Percentiles rank a stretch among this genome's conserved stretches.
phyloP scores from a whole-genome alignment of 1,139 yeast species.

The Zygosaccharomyces pseudobailii region DNA sequence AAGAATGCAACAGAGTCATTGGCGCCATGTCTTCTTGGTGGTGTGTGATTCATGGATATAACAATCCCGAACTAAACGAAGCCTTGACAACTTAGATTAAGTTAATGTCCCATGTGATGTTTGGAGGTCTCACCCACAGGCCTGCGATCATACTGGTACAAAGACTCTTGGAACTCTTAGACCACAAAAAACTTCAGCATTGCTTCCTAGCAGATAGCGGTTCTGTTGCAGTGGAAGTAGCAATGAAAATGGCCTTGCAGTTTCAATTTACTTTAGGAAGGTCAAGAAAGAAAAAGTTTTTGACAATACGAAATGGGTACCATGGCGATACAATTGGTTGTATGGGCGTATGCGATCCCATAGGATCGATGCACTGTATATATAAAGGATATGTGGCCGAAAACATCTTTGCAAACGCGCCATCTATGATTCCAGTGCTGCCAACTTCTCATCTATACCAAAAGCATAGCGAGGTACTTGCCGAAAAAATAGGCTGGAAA shows the following conservation, averaged over 20 bases:
- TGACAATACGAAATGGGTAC: slow-evolving; percentile 29
- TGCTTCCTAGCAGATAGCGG: slow-evolving; percentile 42
- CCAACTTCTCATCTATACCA: slow-evolving; percentile 11
- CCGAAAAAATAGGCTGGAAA: slow-evolving; percentile 10
- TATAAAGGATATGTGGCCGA: slow-evolving; percentile 30
- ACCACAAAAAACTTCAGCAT: slow-evolving; percentile 24
- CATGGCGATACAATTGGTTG: slow-evolving; percentile 35
- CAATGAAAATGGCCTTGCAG: slow-evolving; percentile 48
- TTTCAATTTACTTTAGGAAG: slow-evolving; percentile 30
- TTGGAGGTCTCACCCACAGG: slow-evolving; percentile 35
- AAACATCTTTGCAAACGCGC: slow-evolving; percentile 32
- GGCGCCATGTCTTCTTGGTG: slow-evolving; percentile 39
- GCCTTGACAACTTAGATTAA: slow-evolving; percentile 27
- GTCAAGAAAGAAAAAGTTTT: slow-evolving; percentile 19
- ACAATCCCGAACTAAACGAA: slow-evolving; percentile 29
- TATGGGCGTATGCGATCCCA: slow-evolving; percentile 33
- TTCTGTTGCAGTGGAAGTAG: slow-evolving; percentile 52
- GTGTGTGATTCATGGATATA: slow-evolving; percentile 37
- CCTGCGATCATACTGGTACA: slow-evolving; percentile 31
- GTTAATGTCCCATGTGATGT: slow-evolving; percentile 35
- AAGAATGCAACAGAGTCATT: slow-evolving; percentile 15
- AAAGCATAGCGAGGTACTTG: slow-evolving; percentile 8
- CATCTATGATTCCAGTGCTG: slow-evolving; percentile 20
- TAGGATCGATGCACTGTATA: slow-evolving; percentile 33
- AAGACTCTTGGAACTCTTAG: slow-evolving; percentile 24